Evolutionary conservation across 495 filamentous ascomycete species (phyloP).

Genomic region (Aspergillus incahuasiensis): DNA sequence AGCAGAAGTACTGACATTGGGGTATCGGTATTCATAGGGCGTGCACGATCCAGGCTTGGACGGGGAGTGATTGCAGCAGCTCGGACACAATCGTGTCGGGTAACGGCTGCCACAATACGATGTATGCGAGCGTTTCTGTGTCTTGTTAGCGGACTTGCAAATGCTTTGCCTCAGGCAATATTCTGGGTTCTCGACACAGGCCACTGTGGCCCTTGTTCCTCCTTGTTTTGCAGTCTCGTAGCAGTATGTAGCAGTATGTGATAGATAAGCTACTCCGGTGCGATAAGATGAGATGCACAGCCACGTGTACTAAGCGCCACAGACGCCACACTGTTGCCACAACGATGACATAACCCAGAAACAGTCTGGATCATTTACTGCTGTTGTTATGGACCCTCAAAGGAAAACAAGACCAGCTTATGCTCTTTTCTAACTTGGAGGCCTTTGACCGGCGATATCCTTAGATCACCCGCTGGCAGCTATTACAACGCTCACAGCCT

Average conservation of each 20-base stretch:
- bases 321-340: slow-evolving; percentile 7
- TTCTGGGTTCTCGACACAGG: no score
- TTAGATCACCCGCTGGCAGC: background rate
- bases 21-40: background rate
- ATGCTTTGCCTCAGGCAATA: no score
- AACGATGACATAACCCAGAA: slow-evolving; percentile 5
- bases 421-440: background rate
- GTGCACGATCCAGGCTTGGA: background rate
- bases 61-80: background rate
- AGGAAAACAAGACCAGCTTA: slow-evolving; percentile 3
- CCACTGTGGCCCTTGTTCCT: no score
- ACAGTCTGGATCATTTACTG: background rate
- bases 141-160: background rate
- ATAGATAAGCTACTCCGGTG: no score
- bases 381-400: background rate
- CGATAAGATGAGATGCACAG: background rate
- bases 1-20: background rate
- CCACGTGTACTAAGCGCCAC: background rate
- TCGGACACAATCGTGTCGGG: background rate
- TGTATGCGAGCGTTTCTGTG: background rate
- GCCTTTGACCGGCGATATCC: background rate
- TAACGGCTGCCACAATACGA: background rate
- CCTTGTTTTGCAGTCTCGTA: no score
- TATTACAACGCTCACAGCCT: background rate
- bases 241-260: no score